These are phyloP conservation scores for Populus tomentosa DNA, from an alignment of 441 rosid genomes.

Conservation along the genomic window DNA sequence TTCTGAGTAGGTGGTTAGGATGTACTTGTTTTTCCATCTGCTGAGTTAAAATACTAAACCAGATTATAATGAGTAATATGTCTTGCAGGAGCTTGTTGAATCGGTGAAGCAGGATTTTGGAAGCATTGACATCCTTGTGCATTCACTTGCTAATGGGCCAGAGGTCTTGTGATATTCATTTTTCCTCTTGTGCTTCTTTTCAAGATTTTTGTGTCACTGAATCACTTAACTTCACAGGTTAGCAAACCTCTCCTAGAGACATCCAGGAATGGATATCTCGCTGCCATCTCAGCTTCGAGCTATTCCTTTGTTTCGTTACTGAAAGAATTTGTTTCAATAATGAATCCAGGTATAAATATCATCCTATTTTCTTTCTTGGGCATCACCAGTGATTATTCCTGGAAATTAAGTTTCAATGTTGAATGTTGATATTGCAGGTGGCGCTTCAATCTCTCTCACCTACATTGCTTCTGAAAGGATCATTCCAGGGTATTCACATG, in stretches of 20 bases:
- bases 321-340: constrained; percentile 78
- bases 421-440: constrained; percentile 38
- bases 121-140: constrained; percentile 90
- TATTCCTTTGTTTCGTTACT: constrained; percentile 85
- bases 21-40: neutral
- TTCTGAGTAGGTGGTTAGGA: neutral
- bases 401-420: neutral
- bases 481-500: constrained; percentile 77
- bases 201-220: neutral
- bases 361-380: neutral
- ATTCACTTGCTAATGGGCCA: constrained; percentile 98
- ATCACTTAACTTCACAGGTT: constrained; percentile 38
- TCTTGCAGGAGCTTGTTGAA: constrained; percentile 77
- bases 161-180: constrained; percentile 46
- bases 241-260: constrained; percentile 88
- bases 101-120: constrained; percentile 84
- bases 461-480: constrained; percentile 95
- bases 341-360: constrained; percentile 67
- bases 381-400: neutral
- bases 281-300: constrained; percentile 91
- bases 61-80: neutral
- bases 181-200: neutral
- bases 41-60: neutral
- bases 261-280: constrained; percentile 84
- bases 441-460: constrained; percentile 24